phyloP scores from a whole-genome alignment of 73 alveolate species.

The Loxodes magnus region DNA sequence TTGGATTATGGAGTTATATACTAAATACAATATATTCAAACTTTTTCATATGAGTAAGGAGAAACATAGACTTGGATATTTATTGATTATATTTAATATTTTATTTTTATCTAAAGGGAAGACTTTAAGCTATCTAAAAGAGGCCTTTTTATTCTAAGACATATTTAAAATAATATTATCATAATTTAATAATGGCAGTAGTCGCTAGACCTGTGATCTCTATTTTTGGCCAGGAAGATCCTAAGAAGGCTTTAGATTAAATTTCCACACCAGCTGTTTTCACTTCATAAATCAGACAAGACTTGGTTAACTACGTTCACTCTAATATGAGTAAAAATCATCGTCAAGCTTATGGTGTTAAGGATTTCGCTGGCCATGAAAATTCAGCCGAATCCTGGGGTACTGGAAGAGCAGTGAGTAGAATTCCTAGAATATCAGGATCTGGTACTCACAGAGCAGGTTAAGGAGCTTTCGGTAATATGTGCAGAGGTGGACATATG shows the following conservation, averaged over 20 bases:
- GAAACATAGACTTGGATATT: too few relatives aligned
- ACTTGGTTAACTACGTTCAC: constrained; percentile 92
- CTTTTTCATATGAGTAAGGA: too few relatives aligned
- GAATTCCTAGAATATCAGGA: constrained; percentile 99
- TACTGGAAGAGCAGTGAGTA: constrained; percentile 99
- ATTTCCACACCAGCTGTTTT: constrained; percentile 90
- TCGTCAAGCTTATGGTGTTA: constrained; percentile 93
- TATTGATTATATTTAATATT: too few relatives aligned
- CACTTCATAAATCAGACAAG: constrained; percentile 96
- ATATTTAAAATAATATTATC: too few relatives aligned
- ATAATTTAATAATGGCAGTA: too few relatives aligned
- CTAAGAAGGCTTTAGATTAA: constrained; percentile 48
- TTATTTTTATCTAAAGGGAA: too few relatives aligned
- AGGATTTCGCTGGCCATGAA: constrained; percentile 80
- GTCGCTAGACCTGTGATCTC: constrained; percentile 75
- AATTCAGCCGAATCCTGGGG: constrained; percentile 99
- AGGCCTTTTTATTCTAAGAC: too few relatives aligned
- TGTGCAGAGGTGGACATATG: constrained; percentile 98
- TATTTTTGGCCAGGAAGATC: constrained; percentile 49
- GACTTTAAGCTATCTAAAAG: too few relatives aligned
- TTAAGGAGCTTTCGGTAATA: constrained; percentile 99
- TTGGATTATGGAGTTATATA: too few relatives aligned
- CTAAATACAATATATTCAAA: too few relatives aligned
- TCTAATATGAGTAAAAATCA: constrained; percentile 88
- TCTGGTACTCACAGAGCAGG: constrained; percentile 99